phyloP scores from a whole-genome alignment of 1,139 yeast species.

The Arxiozyma heterogenica region DNA sequence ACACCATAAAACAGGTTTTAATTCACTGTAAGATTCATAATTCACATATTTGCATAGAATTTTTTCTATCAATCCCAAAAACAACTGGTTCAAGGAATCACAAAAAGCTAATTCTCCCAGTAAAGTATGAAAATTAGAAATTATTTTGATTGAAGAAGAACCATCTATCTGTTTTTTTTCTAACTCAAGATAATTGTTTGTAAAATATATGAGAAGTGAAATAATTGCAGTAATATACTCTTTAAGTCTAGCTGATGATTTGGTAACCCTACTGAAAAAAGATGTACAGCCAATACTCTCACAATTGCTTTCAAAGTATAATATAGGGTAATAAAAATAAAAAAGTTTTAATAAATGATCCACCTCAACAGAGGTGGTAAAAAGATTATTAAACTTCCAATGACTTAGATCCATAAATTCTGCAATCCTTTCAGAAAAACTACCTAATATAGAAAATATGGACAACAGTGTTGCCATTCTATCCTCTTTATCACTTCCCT shows the following conservation, averaged over 20 bases:
- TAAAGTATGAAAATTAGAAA: constrained; percentile 60
- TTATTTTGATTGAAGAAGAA: constrained; percentile 25
- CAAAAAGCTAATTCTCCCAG: constrained; percentile 66
- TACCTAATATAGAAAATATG: constrained; percentile 40
- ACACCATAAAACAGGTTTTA: constrained; percentile 74
- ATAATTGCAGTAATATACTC: constrained; percentile 42
- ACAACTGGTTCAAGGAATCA: constrained; percentile 51
- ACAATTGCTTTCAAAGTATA: constrained; percentile 34
- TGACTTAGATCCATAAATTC: constrained; percentile 7
- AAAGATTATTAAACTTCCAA: constrained; percentile 7
- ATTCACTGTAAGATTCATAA: constrained; percentile 39
- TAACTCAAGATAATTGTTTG: constrained; percentile 17
- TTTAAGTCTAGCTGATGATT: constrained; percentile 39
- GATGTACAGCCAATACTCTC: constrained; percentile 18
- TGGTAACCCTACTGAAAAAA: constrained; percentile 27
- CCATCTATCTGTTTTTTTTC: constrained; percentile 15
- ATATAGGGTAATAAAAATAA: constrained; percentile 36
- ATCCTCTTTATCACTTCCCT: constrained; percentile 13
- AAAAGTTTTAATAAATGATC: constrained; percentile 32
- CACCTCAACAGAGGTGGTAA: constrained; percentile 14
- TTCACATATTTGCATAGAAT: constrained; percentile 41
- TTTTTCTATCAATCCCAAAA: constrained; percentile 52
- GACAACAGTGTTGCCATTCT: constrained; percentile 32
- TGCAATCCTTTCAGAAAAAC: constrained; percentile 15
- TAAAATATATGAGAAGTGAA: constrained; percentile 34